Evolutionary conservation across 192 early-diverging fungal genomes (phyloP).

Genomic region (Coemansia sp.): DNA sequence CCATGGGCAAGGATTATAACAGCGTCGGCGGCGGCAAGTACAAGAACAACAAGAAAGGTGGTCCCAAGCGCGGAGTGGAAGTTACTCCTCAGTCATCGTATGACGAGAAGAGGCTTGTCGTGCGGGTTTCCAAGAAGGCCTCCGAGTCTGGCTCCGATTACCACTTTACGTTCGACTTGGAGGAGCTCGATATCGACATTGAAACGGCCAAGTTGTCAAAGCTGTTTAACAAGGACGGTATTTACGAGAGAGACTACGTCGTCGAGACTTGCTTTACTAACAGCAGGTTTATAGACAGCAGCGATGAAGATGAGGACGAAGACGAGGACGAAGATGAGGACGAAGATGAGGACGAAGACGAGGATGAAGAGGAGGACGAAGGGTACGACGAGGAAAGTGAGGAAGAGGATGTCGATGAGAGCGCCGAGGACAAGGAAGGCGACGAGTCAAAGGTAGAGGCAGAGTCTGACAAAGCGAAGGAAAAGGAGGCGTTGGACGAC

Average conservation of each 20-base stretch:
- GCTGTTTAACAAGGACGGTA: not conserved
- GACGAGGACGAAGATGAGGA: not conserved
- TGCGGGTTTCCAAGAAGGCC: not conserved
- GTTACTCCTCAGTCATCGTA: not conserved
- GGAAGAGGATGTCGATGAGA: not conserved
- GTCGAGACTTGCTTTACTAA: conserved; percentile 3
- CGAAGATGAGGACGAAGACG: not conserved
- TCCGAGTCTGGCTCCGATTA: not conserved
- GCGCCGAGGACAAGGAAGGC: not conserved
- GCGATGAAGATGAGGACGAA: not conserved
- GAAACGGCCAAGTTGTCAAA: not conserved
- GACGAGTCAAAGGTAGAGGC: not conserved
- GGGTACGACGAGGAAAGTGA: too few species aligned
- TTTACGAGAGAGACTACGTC: not conserved
- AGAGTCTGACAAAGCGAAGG: not conserved
- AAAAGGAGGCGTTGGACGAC: not conserved
- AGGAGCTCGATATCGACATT: not conserved
- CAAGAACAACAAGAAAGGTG: not conserved
- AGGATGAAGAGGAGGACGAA: too few species aligned
- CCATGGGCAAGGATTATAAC: not conserved
- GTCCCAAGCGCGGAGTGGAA: not conserved
- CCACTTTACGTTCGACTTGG: not conserved
- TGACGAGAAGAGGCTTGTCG: not conserved
- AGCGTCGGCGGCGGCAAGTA: not conserved
- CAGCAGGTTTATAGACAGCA: not conserved